Evolutionary conservation across 371 early-diverging fungal species (phyloP).

Genomic region (Thermomucor indicae-seudaticae): DNA sequence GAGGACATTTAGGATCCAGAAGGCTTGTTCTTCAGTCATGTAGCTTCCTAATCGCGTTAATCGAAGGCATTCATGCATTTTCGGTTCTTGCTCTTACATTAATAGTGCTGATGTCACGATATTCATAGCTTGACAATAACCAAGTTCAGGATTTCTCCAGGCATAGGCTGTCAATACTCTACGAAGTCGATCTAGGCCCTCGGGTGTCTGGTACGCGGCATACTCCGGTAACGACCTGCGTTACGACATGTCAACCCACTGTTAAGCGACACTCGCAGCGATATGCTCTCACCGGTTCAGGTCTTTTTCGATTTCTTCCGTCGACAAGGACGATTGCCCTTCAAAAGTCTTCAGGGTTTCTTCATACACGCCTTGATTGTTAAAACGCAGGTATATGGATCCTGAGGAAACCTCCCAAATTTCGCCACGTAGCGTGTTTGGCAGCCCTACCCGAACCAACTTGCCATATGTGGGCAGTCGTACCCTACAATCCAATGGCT

Average conservation of each 20-base stretch:
- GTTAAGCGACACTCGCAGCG: not conserved
- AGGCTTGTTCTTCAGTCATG: slow-evolving; percentile 94
- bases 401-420: slow-evolving; percentile 96
- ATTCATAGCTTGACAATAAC: slow-evolving; percentile 99
- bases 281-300: slow-evolving; percentile 61
- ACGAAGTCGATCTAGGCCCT: slow-evolving; percentile 89
- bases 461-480: slow-evolving; percentile 82
- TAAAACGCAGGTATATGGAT: slow-evolving; percentile 82
- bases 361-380: slow-evolving; percentile 80
- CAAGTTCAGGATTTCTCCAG: slow-evolving; percentile 85
- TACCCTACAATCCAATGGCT: too few species aligned
- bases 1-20: slow-evolving; percentile 87
- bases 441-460: slow-evolving; percentile 89
- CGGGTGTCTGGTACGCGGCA: slow-evolving; percentile 83
- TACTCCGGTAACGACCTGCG: slow-evolving; percentile 86
- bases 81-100: slow-evolving; percentile 48
- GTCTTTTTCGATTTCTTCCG: slow-evolving; percentile 98
- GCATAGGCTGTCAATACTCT: slow-evolving; percentile 87
- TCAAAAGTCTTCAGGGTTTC: slow-evolving; percentile 66
- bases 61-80: not conserved
- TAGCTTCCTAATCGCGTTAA: slow-evolving; percentile 42
- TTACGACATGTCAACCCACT: not conserved
- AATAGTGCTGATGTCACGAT: slow-evolving; percentile 91
- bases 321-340: slow-evolving; percentile 63
- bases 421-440: slow-evolving; percentile 90